Conservation (phyloP, 768 basidiomycete species). For the Krasilnikovozyma curviuscula region DNA sequence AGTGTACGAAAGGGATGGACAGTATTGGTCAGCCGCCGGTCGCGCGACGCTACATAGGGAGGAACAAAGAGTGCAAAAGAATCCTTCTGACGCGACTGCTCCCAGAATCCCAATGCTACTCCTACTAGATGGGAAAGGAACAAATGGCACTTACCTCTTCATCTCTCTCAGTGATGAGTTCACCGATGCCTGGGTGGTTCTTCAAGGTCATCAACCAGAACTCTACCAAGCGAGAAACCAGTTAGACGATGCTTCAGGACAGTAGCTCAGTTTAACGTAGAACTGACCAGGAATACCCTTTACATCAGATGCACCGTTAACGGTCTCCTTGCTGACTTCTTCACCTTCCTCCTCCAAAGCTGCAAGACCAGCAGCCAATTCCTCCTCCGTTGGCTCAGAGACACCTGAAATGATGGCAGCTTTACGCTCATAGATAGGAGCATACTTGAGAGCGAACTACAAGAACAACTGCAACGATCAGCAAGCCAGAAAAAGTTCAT, state of each 20-base stretch:
- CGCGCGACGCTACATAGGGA: no score
- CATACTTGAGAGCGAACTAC: conserved; percentile 30
- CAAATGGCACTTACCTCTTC: conserved; percentile 31
- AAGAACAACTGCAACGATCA: neutral
- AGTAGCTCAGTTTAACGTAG: conserved; percentile 35
- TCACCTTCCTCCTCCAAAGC: conserved; percentile 45
- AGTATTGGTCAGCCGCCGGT: no score
- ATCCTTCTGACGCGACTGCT: no score
- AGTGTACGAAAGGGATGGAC: neutral
- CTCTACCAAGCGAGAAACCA: conserved; percentile 47
- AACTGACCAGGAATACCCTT: conserved; percentile 72
- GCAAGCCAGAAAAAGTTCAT: neutral
- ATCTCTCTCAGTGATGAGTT: conserved; percentile 85
- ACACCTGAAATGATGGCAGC: conserved; percentile 61
- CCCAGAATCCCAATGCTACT: no score
- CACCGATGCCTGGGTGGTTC: conserved; percentile 69
- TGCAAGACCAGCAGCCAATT: conserved; percentile 59
- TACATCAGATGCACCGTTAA: conserved; percentile 16
- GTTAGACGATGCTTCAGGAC: conserved; percentile 16
- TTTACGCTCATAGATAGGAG: conserved; percentile 71
- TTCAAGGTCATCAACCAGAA: conserved; percentile 95
- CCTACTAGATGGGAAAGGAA: neutral
- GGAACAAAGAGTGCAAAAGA: no score
- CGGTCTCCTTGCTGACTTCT: conserved; percentile 34
- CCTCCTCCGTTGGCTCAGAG: conserved; percentile 51